Conservation (phyloP, 371 early-diverging fungal genomes). For the Mortierella sp. region DNA sequence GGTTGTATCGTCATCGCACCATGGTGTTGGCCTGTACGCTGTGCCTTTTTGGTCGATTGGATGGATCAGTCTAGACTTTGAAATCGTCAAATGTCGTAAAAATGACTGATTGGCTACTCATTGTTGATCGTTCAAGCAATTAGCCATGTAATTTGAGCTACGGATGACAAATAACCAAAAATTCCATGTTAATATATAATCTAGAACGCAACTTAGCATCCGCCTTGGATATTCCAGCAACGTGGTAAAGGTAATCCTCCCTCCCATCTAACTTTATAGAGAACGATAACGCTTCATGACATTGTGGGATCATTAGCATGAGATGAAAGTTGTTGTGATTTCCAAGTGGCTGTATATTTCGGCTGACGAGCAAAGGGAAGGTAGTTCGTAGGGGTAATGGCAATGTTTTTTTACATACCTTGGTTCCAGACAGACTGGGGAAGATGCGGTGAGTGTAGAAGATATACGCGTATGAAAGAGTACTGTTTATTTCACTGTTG, state of each 20-base stretch:
- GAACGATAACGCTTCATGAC: too few species aligned
- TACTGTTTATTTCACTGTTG: too few species aligned
- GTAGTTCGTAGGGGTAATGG: too few species aligned
- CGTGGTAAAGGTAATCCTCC: not conserved
- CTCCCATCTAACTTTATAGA: too few species aligned
- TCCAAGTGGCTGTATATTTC: not conserved
- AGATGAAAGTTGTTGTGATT: too few species aligned
- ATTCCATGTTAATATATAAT: not conserved
- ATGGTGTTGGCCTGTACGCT: too few species aligned
- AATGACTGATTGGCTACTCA: conserved; percentile 3
- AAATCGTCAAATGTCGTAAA: not conserved
- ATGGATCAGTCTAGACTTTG: conserved; percentile 11
- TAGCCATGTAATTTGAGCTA: not conserved
- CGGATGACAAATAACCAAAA: not conserved
- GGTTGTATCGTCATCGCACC: too few species aligned
- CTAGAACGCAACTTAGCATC: not conserved
- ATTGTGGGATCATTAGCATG: too few species aligned
- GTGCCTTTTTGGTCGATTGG: not conserved
- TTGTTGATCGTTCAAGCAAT: not conserved
- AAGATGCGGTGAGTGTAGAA: too few species aligned
- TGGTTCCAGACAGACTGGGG: too few species aligned
- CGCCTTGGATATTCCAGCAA: not conserved
- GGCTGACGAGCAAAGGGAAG: not conserved
- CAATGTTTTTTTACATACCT: too few species aligned
- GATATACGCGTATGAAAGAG: too few species aligned